These are phyloP conservation scores for Diddensiella transvaalensis DNA, from an alignment of 805 yeast genomes.

Conservation along the genomic window DNA sequence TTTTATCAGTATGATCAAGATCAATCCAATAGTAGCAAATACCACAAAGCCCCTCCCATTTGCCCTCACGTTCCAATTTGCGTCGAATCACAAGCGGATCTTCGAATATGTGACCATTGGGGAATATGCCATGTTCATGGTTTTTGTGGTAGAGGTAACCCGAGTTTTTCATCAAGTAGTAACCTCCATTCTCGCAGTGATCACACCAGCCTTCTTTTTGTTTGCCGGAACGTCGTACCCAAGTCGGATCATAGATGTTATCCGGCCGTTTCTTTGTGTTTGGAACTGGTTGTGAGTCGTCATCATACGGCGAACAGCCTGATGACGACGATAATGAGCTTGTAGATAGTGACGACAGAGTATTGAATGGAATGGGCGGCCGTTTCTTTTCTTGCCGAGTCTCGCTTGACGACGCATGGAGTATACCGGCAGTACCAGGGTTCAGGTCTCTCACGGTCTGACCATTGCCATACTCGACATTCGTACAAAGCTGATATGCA, in stretches of 20 bases:
- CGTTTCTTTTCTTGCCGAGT: constrained; percentile 8
- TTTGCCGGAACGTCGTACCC: constrained; percentile 17
- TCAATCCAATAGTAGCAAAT: constrained; percentile 29
- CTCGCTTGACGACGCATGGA: constrained; percentile 16
- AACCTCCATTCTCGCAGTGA: constrained; percentile 22
- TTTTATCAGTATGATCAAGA: constrained; percentile 21
- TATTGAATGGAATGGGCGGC: neutral
- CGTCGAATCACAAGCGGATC: constrained; percentile 26
- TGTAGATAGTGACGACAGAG: neutral
- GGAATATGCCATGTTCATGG: constrained; percentile 28
- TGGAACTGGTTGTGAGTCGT: constrained; percentile 1
- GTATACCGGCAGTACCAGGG: neutral
- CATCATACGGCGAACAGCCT: neutral
- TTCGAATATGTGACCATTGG: constrained; percentile 25
- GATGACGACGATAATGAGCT: neutral
- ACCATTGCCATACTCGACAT: constrained; percentile 15
- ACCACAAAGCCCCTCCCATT: constrained; percentile 28
- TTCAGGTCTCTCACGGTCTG: constrained; percentile 18
- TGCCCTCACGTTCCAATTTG: constrained; percentile 21
- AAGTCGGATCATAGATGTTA: constrained; percentile 22
- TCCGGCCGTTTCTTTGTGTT: constrained; percentile 12
- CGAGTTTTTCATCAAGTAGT: constrained; percentile 22
- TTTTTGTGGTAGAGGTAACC: constrained; percentile 27
- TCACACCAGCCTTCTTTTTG: constrained; percentile 26
- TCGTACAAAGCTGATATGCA: constrained; percentile 22